Evolutionary conservation across 1,284 basidiomycete genomes (phyloP), one percentile per base, ranked within the genome.

Genomic region (Puccinia horiana): DNA sequence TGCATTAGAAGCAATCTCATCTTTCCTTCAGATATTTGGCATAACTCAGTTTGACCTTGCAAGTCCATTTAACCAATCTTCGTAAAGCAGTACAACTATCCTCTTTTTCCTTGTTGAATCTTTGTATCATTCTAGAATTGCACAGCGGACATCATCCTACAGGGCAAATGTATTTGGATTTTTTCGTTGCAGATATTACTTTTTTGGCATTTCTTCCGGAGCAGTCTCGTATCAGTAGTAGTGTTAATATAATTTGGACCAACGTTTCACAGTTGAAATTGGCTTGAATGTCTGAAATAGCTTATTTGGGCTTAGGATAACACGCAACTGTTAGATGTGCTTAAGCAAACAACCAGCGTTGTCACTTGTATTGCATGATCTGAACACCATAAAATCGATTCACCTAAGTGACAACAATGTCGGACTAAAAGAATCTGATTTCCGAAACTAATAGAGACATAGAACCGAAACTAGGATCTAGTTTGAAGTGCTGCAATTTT

Each of bases 91-190:
- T 42, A 70, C 42, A 70, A 49, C 29, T 40, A 49, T 74, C 37
- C 56, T 56, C 44, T 37, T n/a, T n/a, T 35, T 56, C 5, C 26
- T 56, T 74, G 69, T 54, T 47, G 40, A 29, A 26, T 35, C 11
- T 52, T 74, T 56, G 72, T 74, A 74, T 56, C 72, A 74, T 74
- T 37, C 47, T 54, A 56, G 47, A 74, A 4, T 56, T 23, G 35
- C 49, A n/a, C 49, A 35, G 23, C 49, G 32, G 72, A 54, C 35
- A 26, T 16, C 18, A 58, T 63, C 5, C 18, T 65, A 65, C n/a
- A 20, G 32, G 18, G 32, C 18, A 40, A 11, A 40, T 20, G 72
- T 56, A 74, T 74, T 56, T 54, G 44, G 72, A 74, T 56, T 70
- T 70, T 52, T 49, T 74, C 49, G 32, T 29, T 52, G 49, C 56